Evolutionary conservation across 768 basidiomycete species (phyloP), one percentile per base, ranked within the genome.

Genomic region (Naganishia kalamii): DNA sequence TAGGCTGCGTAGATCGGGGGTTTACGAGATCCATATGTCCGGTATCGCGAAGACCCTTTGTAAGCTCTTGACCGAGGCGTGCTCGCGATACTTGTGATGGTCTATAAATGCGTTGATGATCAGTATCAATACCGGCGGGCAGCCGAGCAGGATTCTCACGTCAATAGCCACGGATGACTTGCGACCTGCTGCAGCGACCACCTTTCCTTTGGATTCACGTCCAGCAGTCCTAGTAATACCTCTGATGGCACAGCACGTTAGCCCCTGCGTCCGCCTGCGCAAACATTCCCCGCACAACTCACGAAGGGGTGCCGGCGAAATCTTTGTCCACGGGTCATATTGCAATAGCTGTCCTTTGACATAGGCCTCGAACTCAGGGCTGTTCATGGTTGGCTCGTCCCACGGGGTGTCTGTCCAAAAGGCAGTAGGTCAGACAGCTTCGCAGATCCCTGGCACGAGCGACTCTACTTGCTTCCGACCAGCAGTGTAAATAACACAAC

Each of bases 401-500:
- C 96, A 98, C 1, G 96, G 96, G 0, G 96, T 97, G 72, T 96
- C 93, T 97, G 7, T 19, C 10, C 25, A 40, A 41, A n/a, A 51
- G 47, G 32, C 54, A 27, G 43, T 10, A 23, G 30, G 35, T 27
- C 29, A 48, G 48, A 57, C 29, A 46, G 12, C 23, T 17, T n/a
- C 17, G 25, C 17, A 41, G 33, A 30, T 32, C n/a, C 3, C 23
- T 1, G 12, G 30, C n/a, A 32, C 10, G 12, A 59, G 37, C 4
- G 29, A 59, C 35, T 25, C 27, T 10, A 75, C 75, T 67, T 43
- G 94, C 94, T 98, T 50, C 96, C 96, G 8, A 84, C 87, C 0
- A 98, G 81, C 49, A 99, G 80, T 0, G 94, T 89, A 75, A 89
- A 98, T 0, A 99, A 80, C 49, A 99, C 94, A 29, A 98, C 89